phyloP scores from a whole-genome alignment of 352 stramenopile genomes.

The Globisporangium acanthophoron region DNA sequence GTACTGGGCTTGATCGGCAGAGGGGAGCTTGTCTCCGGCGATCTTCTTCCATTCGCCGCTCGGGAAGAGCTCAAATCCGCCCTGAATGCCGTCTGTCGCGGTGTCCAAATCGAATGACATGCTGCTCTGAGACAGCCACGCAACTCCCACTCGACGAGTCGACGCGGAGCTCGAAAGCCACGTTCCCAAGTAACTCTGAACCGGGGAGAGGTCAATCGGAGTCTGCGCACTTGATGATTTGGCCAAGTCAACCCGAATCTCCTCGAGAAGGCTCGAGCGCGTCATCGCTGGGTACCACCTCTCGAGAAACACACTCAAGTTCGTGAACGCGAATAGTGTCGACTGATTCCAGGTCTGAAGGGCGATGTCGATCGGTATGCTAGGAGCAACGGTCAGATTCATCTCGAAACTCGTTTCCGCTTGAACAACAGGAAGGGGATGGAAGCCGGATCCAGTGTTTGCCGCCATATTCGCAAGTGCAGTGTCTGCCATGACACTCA shows the following conservation, averaged over 20 bases:
- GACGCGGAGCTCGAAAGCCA: conserved; percentile 44
- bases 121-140: conserved; percentile 30
- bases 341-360: conserved; percentile 26
- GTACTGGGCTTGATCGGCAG: conserved; percentile 28
- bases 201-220: conserved; percentile 15
- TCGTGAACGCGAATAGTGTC: conserved; percentile 33
- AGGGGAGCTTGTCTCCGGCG: conserved; percentile 18
- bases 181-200: conserved; percentile 33
- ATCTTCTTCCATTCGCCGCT: conserved; percentile 23
- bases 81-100: conserved; percentile 24
- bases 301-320: conserved; percentile 23
- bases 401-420: conserved; percentile 51
- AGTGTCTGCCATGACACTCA: conserved; percentile 26
- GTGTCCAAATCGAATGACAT: conserved; percentile 42
- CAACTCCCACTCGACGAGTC: conserved; percentile 19
- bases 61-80: conserved; percentile 48
- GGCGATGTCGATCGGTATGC: conserved; percentile 34
- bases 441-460: background rate
- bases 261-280: background rate
- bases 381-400: conserved; percentile 23
- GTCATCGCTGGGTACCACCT: conserved; percentile 47
- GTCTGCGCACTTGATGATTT: background rate
- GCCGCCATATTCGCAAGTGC: conserved; percentile 4
- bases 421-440: conserved; percentile 16
- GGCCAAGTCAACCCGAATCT: background rate